These are phyloP conservation scores for Otatea glauca DNA, from an alignment of 176 grass and related monocot genomes.

Conservation along the genomic window DNA sequence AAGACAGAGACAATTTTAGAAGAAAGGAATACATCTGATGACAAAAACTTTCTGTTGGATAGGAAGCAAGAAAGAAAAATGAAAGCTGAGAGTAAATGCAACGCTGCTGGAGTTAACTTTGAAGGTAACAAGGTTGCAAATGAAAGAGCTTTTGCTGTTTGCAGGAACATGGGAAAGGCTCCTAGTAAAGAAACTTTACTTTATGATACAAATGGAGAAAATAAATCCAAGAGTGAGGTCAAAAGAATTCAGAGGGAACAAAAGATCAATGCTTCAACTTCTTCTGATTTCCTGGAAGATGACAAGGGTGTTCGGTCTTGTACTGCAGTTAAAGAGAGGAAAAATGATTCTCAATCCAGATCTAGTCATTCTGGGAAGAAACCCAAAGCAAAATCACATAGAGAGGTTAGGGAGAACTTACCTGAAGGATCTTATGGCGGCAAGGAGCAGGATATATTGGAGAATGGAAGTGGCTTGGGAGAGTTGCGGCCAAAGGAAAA, in stretches of 20 bases:
- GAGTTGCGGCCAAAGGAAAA: slow-evolving; percentile 57
- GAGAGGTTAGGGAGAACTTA: slow-evolving; percentile 44
- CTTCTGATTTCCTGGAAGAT: slow-evolving; percentile 56
- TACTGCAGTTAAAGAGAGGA: slow-evolving; percentile 62
- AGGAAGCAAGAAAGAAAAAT: slow-evolving; percentile 72
- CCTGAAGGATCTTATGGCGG: slow-evolving; percentile 47
- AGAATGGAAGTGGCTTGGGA: slow-evolving; percentile 54
- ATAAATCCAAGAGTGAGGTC: slow-evolving; percentile 52
- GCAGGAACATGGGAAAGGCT: slow-evolving; percentile 49
- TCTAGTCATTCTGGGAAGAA: slow-evolving; percentile 61
- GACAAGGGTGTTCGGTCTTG: slow-evolving; percentile 48
- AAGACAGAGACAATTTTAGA: slow-evolving; percentile 52
- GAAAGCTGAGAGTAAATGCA: slow-evolving; percentile 60
- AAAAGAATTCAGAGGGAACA: slow-evolving; percentile 69
- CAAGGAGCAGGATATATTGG: slow-evolving; percentile 46
- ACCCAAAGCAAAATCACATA: slow-evolving; percentile 61
- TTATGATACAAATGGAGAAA: slow-evolving; percentile 52
- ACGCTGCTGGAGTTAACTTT: slow-evolving; percentile 48
- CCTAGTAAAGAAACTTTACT: slow-evolving; percentile 53
- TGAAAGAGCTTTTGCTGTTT: slow-evolving; percentile 55
- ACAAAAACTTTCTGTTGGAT: slow-evolving; percentile 50
- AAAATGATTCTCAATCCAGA: slow-evolving; percentile 58
- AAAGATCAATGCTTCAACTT: slow-evolving; percentile 50
- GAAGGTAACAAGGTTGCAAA: slow-evolving; percentile 56
- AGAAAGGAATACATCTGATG: slow-evolving; percentile 53